Base-by-base conservation (phyloP, 345 rosid genomes). In the Angophora floribunda region DNA sequence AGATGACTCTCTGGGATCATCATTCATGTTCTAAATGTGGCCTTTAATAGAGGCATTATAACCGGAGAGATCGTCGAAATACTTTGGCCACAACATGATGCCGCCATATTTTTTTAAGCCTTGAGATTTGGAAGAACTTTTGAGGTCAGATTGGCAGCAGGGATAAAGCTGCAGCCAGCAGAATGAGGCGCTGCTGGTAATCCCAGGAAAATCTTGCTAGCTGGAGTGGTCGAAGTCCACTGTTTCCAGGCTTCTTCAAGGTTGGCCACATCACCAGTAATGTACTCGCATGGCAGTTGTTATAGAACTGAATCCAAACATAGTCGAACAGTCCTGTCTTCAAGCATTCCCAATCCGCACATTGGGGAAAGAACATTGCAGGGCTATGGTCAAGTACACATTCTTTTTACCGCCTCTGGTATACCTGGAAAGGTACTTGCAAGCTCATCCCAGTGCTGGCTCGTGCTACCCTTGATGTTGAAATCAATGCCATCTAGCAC, bases 361-460 rank as follows among this genome's bases (percentile, higher is more conserved):
- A 36, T 95, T 95, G 1, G 96, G 94, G 87, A 91, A 94, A 52
- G 93, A 94, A 87, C 97, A 94, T 32, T 95, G 95, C 22, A 93
- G 94, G 61, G 96, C 95, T 70, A 94, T 96, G 21, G 97, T 63
- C 88, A 95, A 50, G 87, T 91, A 92, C n/a, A 94, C 95, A 88
- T 87, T 30, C 90, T 92, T 93, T 57, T 87, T 91, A 47, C 93
- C 91, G 30, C 59, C 26, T 7, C 47, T 61, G 87, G 93, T 90
- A 50, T 89, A 89, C n/a, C 85, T 85, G 3, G 91, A 53, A n/a
- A 93, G 88, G 87, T 9, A 80, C 59, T 91, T 88, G 92, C 94
- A 51, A 94, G 94, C 75, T 92, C 90, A 22, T 93, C 92, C 89
- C 90, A 95, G 51, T 92, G 87, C 44, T 87, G 87, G 85, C 90